phyloP scores from a whole-genome alignment of 2,329 filamentous ascomycete species.

The Apiospora sp. region DNA sequence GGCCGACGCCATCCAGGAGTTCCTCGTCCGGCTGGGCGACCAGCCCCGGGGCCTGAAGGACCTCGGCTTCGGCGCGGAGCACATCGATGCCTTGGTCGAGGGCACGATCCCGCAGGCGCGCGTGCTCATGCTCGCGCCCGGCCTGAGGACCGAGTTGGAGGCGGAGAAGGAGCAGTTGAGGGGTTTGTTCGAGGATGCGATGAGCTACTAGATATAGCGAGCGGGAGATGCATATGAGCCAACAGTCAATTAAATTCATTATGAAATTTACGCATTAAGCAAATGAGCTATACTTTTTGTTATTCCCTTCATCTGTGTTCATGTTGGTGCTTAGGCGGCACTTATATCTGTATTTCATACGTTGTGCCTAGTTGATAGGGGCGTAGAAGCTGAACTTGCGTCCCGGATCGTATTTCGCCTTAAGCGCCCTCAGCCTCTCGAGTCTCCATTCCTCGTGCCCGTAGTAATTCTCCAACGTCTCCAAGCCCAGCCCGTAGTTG shows the following conservation, averaged over 20 bases:
- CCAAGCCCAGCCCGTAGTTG: constrained; percentile 24
- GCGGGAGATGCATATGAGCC: neutral
- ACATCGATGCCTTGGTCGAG: constrained; percentile 87
- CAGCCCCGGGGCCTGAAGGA: constrained; percentile 87
- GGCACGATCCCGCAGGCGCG: constrained; percentile 92
- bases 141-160: constrained; percentile 73
- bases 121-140: constrained; percentile 91
- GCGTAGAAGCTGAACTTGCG: constrained; percentile 27
- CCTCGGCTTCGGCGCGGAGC: constrained; percentile 77
- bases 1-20: constrained; percentile 81
- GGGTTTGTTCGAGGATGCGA: constrained; percentile 69
- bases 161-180: constrained; percentile 77
- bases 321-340: neutral
- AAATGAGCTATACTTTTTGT: neutral
- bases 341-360: neutral
- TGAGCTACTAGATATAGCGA: constrained; percentile 47
- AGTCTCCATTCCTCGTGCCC: constrained; percentile 28
- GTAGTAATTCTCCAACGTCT: constrained; percentile 24
- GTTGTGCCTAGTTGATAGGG: constrained; percentile 15
- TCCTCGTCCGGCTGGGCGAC: constrained; percentile 84
- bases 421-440: constrained; percentile 16
- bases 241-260: neutral
- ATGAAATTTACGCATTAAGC: neutral
- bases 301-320: neutral
- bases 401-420: constrained; percentile 25